phyloP scores from a whole-genome alignment of 176 grass and related monocot species.

The Carex parvula region DNA sequence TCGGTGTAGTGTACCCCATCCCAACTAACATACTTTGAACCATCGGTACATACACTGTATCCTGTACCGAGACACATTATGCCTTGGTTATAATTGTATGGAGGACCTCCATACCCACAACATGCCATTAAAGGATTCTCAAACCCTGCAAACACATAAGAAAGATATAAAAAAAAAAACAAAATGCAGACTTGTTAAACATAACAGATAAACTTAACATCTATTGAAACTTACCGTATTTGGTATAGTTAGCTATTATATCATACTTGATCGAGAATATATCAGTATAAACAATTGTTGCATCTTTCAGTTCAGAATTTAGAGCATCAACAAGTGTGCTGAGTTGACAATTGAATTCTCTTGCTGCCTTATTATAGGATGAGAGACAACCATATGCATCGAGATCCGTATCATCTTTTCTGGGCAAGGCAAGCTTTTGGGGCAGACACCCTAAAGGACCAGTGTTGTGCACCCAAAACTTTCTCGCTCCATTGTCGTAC shows the following conservation, averaged over 20 bases:
- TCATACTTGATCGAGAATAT: conserved; percentile 85
- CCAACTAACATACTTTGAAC: conserved; percentile 66
- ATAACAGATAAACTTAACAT: not conserved
- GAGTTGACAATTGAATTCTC: conserved; percentile 58
- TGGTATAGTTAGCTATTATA: conserved; percentile 59
- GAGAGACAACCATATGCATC: conserved; percentile 53
- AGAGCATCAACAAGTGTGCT: conserved; percentile 47
- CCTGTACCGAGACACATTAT: conserved; percentile 40
- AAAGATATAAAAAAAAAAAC: not conserved
- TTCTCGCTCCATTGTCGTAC: conserved; percentile 58
- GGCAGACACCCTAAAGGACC: conserved; percentile 76
- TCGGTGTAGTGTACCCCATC: conserved; percentile 92
- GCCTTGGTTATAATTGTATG: conserved; percentile 51
- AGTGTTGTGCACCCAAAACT: conserved; percentile 70
- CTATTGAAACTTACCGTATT: conserved; percentile 43
- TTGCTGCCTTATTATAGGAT: conserved; percentile 49
- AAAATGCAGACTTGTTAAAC: not conserved
- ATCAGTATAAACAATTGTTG: conserved; percentile 54
- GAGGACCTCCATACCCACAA: conserved; percentile 60
- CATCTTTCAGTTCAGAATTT: conserved; percentile 40
- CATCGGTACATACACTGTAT: conserved; percentile 45
- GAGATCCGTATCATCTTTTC: conserved; percentile 38
- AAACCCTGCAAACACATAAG: conserved; percentile 44
- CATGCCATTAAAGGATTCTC: conserved; percentile 66
- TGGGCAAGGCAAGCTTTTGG: conserved; percentile 53